A percentile compares a stretch with the other conserved stretches of the same genome.
phyloP scores from a whole-genome alignment of 1,284 basidiomycete genomes.

The Leccinum holopus region DNA sequence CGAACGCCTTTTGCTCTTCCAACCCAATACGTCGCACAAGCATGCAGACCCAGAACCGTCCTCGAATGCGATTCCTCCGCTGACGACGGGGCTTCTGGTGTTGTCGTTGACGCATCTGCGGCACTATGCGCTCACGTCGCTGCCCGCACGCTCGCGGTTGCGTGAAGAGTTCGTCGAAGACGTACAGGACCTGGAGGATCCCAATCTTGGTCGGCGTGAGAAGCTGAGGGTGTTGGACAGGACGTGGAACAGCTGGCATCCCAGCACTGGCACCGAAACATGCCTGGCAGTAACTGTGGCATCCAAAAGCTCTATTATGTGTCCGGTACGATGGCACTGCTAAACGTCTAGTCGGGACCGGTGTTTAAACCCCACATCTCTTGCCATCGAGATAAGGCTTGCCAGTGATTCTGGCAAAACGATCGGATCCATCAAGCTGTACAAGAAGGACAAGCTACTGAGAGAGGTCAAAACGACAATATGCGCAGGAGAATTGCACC shows the following conservation, averaged over 20 bases:
- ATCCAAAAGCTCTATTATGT: too few species aligned
- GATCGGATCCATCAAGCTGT: too few species aligned
- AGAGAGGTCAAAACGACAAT: too few species aligned
- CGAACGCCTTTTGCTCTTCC: conserved; percentile 66
- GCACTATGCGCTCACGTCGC: conserved; percentile 53
- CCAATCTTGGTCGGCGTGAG: conserved; percentile 60
- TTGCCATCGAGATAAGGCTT: too few species aligned
- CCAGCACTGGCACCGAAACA: too few species aligned
- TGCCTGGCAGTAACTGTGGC: too few species aligned
- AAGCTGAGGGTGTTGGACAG: conserved; percentile 79
- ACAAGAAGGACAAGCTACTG: too few species aligned
- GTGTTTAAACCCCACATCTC: too few species aligned
- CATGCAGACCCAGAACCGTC: conserved; percentile 12
- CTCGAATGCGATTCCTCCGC: conserved; percentile 43
- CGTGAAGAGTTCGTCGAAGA: conserved; percentile 83
- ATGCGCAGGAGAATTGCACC: too few species aligned
- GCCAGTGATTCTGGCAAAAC: too few species aligned
- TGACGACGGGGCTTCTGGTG: conserved; percentile 72
- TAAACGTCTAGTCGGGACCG: too few species aligned
- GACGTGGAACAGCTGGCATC: conserved; percentile 86
- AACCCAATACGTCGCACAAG: conserved; percentile 34
- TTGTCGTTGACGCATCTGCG: conserved; percentile 71
- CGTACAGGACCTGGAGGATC: conserved; percentile 80
- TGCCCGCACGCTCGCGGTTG: conserved; percentile 60
- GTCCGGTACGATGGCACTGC: too few species aligned